Base-by-base conservation (phyloP, 2,329 filamentous ascomycete genomes). In the Cercospora beticola region DNA sequence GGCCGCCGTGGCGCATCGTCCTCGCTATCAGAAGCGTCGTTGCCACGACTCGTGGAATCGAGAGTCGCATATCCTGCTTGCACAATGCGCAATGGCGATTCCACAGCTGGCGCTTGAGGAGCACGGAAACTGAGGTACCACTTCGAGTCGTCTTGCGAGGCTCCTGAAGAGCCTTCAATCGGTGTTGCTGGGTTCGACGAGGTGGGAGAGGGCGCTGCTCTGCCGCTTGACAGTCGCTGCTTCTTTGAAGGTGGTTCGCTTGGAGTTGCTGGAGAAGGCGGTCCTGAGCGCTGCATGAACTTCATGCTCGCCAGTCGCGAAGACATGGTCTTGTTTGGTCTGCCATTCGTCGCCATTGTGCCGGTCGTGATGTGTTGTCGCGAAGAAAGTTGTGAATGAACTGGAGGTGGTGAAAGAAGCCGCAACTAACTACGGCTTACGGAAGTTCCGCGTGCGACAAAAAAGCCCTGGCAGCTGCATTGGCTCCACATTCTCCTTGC, bases 211-310 rank as follows among this genome's bases (percentile, higher is more conserved):
- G 80, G 74, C 31, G 80, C 77, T 23, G 81, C 77, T 56, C 75
- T 76, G 10, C 80, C 76, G 31, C 75, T 77, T 9, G 84, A 83
- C 12, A 84, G 79, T 76, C 90, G 91, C 71, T 88, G 86, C 72
- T 89, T 88, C 79, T 94, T 93, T 14, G 86, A 75, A 1, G 83
- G 80, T n/a, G 82, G 86, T 18, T 85, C 82, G 71, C 86, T 79
- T 68, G 84, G 82, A 18, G 82, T 78, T 70, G 79, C 62, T 70
- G 81, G 78, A 5, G 89, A 87, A 61, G 90, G 88, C 61, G 89
- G 90, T 71, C 92, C 91, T 76, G 65, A 67, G n/a, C 94, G 88
- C 84, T 97, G 94, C 94, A 97, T 97, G 79, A 97, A 97, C 83
- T 89, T 74, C 66, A 67, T 97, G 43, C 92, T 94, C 77, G 96